Evolutionary conservation across 2,329 filamentous ascomycete genomes (phyloP).

Genomic region (Colletotrichum magnum): DNA sequence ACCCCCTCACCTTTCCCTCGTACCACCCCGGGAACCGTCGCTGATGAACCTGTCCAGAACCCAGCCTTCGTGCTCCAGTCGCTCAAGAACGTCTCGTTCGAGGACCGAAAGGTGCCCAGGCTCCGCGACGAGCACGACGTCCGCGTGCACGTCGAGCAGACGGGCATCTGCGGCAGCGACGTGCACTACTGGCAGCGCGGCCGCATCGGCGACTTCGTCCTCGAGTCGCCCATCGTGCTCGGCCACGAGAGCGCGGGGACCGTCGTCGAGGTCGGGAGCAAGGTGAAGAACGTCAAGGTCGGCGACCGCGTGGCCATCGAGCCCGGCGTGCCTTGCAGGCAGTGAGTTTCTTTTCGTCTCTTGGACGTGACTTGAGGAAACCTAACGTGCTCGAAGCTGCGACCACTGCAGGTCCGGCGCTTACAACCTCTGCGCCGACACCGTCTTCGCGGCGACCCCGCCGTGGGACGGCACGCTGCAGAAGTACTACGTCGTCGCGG

Average conservation of each 20-base stretch:
- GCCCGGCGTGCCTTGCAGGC: conserved; percentile 59
- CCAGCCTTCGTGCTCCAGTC: conserved; percentile 62
- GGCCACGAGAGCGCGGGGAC: conserved; percentile 62
- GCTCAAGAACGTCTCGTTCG: conserved; percentile 59
- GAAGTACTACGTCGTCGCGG: conserved; percentile 62
- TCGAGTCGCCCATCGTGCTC: conserved; percentile 60
- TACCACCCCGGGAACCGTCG: not conserved
- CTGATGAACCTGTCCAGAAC: conserved; percentile 49
- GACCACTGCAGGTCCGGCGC: conserved; percentile 55
- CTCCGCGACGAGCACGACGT: conserved; percentile 59
- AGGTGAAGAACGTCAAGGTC: conserved; percentile 57
- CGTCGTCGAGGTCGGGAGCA: conserved; percentile 56
- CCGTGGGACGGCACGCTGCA: conserved; percentile 64
- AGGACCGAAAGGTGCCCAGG: conserved; percentile 57
- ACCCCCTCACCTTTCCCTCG: not conserved
- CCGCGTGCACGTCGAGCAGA: conserved; percentile 59
- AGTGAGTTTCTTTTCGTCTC: not conserved
- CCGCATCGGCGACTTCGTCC: conserved; percentile 60
- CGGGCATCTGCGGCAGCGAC: conserved; percentile 63
- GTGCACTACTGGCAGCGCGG: conserved; percentile 63
- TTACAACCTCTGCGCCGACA: conserved; percentile 60
- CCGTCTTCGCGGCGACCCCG: conserved; percentile 64
- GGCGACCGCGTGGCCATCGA: conserved; percentile 65
- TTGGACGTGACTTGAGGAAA: not conserved
- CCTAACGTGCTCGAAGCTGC: conserved; percentile 50